Percentiles rank a stretch among this genome's conserved stretches.
phyloP scores from a whole-genome alignment of 495 filamentous ascomycete species.

The Penicillium mononematosum region DNA sequence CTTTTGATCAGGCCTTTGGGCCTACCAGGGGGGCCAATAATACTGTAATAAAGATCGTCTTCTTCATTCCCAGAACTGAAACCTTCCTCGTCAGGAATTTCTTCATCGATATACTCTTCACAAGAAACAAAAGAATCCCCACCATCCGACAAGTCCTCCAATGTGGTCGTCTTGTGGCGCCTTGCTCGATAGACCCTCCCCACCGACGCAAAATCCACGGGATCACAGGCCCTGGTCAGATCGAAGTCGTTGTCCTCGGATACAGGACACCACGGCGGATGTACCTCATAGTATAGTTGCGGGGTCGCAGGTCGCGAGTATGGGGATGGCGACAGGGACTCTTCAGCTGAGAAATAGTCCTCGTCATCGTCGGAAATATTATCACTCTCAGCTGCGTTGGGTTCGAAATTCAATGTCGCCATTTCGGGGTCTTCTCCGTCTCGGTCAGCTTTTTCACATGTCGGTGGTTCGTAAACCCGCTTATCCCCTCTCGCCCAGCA shows the following conservation, averaged over 20 bases:
- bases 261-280: not conserved
- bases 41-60: not conserved
- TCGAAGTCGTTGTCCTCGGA: constrained; percentile 13
- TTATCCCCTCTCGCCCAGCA: constrained; percentile 23
- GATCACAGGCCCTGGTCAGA: constrained; percentile 16
- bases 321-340: not conserved
- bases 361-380: not conserved
- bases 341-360: not conserved
- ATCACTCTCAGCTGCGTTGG: not conserved
- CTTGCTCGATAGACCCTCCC: constrained; percentile 11
- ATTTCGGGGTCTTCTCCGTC: not conserved
- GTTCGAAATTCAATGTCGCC: not conserved
- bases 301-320: constrained; percentile 3
- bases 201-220: constrained; percentile 9
- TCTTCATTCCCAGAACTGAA: not conserved
- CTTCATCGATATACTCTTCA: not conserved
- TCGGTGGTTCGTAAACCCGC: not conserved
- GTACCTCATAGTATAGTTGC: not conserved
- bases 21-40: not conserved
- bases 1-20: not conserved
- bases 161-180: not conserved
- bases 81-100: not conserved
- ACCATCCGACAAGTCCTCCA: not conserved
- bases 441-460: not conserved
- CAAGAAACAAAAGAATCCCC: not conserved